Evolutionary conservation across 1,284 basidiomycete genomes (phyloP), one percentile per base, ranked within the genome.

Genomic region (Cryptococcus sp.): DNA sequence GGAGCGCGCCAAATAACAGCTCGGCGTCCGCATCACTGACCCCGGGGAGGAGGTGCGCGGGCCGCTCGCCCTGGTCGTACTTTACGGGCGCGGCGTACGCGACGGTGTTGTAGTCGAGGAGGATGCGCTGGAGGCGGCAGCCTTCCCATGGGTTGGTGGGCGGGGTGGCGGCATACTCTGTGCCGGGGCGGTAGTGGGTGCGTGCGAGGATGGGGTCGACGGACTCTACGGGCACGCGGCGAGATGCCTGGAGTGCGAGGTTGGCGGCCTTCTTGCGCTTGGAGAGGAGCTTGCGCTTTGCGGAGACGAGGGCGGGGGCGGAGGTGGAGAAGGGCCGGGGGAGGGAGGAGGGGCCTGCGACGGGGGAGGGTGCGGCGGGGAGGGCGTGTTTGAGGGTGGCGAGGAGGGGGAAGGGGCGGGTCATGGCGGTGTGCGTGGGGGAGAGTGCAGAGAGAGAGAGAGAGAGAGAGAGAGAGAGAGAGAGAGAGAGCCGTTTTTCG

Each of bases 1-100:
- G 76, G n/a, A 77, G 39, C 9, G 72, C 69, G 11, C 70, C 69
- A 49, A 78, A 74, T 5, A 78, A 50, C 16, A 77, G 55, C 18
- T 66, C 55, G 11, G 60, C 56, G 57, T 78, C 76, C 1, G 62
- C 61, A 15, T 57, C 52, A 4, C 57, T 49, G n/a, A 78, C 44
- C 4, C 70, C 70, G 5, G 70, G 68, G 12, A 74, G 50, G 52
- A 72, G 65, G 45, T 62, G 46, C 37, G 58, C 37, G 1, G 76
- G 76, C 45, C 62, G 53, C 50, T 62, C 66, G 36, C 68, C 71
- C 3, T 49, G 36, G 1, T 62, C 57, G 49, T 75, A 76, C 42
- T 71, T 64, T 38, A 73, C 69, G 20, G 70, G 65, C 7, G 67
- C 55, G 8, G 67, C 54, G 53, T 72, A 71, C 63, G 71, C 75